These are phyloP conservation scores for Macrotyloma uniflorum DNA, from an alignment of 306 rosid genomes.

Conservation along the genomic window DNA sequence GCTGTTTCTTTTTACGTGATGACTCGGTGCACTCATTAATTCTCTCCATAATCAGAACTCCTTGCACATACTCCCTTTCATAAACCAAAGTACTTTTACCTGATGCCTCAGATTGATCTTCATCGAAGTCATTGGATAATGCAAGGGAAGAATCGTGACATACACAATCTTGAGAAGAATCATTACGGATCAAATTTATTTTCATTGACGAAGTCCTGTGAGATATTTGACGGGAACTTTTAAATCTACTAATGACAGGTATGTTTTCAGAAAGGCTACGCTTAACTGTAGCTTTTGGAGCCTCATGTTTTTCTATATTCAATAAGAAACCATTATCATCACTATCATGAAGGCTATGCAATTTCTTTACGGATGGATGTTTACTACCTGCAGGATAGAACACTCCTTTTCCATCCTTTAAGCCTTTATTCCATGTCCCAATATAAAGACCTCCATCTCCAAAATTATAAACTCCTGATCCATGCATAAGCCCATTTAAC, in stretches of 20 bases:
- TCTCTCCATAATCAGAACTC: slow-evolving; percentile 78
- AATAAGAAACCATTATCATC: slow-evolving; percentile 43
- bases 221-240: slow-evolving; percentile 52
- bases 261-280: slow-evolving; percentile 62
- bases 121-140: slow-evolving; percentile 42
- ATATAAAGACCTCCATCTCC: slow-evolving; percentile 73
- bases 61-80: slow-evolving; percentile 85
- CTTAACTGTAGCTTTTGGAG: slow-evolving; percentile 51
- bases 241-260: slow-evolving; percentile 43
- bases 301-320: slow-evolving; percentile 38
- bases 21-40: slow-evolving; percentile 44
- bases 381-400: slow-evolving; percentile 72
- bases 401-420: slow-evolving; percentile 87
- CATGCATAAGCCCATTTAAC: slow-evolving; percentile 78
- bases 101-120: slow-evolving; percentile 45
- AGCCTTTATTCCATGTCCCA: slow-evolving; percentile 76
- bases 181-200: slow-evolving; percentile 35
- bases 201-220: slow-evolving; percentile 48
- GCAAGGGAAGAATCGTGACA: slow-evolving; percentile 39
- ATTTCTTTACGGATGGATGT: slow-evolving; percentile 57
- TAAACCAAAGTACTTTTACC: slow-evolving; percentile 48
- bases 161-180: slow-evolving; percentile 40
- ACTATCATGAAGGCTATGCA: slow-evolving; percentile 43
- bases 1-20: slow-evolving; percentile 47
- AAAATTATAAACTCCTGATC: slow-evolving; percentile 73